Evolutionary conservation across 1,284 basidiomycete genomes (phyloP), one percentile per base, ranked within the genome.

Genomic region (Trichosporon inkin): DNA sequence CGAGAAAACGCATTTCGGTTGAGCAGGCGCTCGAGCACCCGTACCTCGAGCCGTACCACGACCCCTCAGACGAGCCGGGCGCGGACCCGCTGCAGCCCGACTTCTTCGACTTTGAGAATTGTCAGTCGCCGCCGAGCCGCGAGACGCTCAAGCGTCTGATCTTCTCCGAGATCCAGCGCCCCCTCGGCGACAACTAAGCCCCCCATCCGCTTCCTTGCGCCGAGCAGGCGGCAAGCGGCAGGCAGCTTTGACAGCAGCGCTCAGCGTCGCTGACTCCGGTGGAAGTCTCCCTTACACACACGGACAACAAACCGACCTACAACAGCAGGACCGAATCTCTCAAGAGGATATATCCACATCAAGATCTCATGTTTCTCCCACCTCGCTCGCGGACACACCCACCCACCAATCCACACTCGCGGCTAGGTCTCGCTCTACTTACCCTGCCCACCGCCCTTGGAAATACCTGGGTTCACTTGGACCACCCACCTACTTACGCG

Each of bases 31-130:
- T 98, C 57, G 84, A 85, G 66, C 96, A 98, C 78, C 92, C 95
- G 0, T 99, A 98, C 77, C 82, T 99, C 20, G 85, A 88, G 87
- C 86, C 90, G 0, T 94, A 94, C 74, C 92, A 95, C 68, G 92
- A 96, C 73, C 86, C 88, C 3, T 84, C 85, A 20, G 92, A 96
- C 74, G 92, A 95, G 75, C 91, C 91, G 0, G 84, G 84, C 1
- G 89, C 90, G 0, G 83, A 84, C 62, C 87, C 88, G 0, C 82
- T 95, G 13, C 87, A 90, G 60, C 87, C 90, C 8, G 86, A 85
- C 16, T 94, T 94, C 79, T 96, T 96, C 75, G 86, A 94, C 71
- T 94, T 95, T 76, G 91, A 92, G 64, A 74, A 79, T 62, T 64
- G 67, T 32, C 72, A 79, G 58, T 77, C 82, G 63, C 78, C 81